Percentiles rank a stretch among this genome's conserved stretches.
Conservation (phyloP, 805 yeast species). For the Metschnikowia borealis region DNA sequence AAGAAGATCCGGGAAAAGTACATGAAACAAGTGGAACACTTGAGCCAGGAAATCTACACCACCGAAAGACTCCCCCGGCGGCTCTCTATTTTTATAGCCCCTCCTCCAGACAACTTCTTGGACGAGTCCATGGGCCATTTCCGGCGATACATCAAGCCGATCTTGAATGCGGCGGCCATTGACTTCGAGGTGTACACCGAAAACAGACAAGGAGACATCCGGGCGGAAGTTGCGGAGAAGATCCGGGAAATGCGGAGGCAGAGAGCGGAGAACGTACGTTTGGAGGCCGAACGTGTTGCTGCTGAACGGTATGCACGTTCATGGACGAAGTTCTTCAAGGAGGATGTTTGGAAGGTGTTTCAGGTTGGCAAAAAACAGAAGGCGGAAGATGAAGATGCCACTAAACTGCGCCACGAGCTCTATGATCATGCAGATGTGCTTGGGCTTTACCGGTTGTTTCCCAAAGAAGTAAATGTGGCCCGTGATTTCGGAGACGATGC, state of each 20-base stretch:
- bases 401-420: conserved; percentile 27
- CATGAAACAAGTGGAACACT: conserved; percentile 54
- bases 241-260: conserved; percentile 65
- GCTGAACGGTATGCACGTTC: conserved; percentile 19
- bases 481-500: conserved; percentile 45
- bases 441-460: conserved; percentile 49
- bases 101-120: conserved; percentile 93
- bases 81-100: conserved; percentile 79
- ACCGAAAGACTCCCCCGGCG: conserved; percentile 63
- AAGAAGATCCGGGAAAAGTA: conserved; percentile 59
- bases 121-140: conserved; percentile 71
- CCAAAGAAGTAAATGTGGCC: conserved; percentile 23
- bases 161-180: conserved; percentile 75
- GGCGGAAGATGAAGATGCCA: background rate
- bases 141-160: conserved; percentile 79
- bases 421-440: conserved; percentile 46
- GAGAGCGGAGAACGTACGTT: conserved; percentile 11
- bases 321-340: conserved; percentile 27
- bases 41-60: conserved; percentile 44
- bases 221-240: conserved; percentile 76
- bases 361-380: conserved; percentile 5
- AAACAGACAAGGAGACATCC: conserved; percentile 83
- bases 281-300: conserved; percentile 3
- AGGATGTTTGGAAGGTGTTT: conserved; percentile 9
- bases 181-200: conserved; percentile 79